These are phyloP conservation scores for Candida mesenterica DNA, from an alignment of 1,139 yeast genomes.

Conservation along the genomic window DNA sequence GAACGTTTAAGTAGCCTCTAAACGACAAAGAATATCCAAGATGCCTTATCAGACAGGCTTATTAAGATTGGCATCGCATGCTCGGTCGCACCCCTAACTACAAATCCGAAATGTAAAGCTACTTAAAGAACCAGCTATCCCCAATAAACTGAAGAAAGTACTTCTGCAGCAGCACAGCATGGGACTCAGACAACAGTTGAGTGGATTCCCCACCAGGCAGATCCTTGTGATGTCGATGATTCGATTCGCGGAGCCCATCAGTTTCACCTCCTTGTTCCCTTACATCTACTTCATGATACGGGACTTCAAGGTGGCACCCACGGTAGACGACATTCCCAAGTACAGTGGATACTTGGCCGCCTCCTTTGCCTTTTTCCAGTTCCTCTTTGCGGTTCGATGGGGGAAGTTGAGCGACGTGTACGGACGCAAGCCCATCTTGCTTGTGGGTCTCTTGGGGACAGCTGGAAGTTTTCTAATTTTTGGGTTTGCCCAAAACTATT, in stretches of 20 bases:
- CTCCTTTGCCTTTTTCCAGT: constrained; percentile 38
- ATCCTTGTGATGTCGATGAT: constrained; percentile 32
- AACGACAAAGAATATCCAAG: too few species aligned
- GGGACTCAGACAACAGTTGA: constrained; percentile 17
- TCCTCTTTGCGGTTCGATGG: constrained; percentile 38
- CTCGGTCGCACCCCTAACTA: too few species aligned
- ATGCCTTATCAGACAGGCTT: too few species aligned
- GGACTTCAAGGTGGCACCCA: constrained; percentile 36
- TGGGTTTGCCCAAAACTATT: constrained; percentile 35
- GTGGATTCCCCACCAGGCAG: constrained; percentile 36
- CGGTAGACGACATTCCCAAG: constrained; percentile 33
- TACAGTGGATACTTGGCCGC: constrained; percentile 40
- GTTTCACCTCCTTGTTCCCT: constrained; percentile 41
- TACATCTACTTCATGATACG: constrained; percentile 41
- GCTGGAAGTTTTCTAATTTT: constrained; percentile 27
- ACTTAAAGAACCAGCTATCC: too few species aligned
- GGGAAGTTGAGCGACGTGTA: constrained; percentile 32
- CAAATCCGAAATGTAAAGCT: too few species aligned
- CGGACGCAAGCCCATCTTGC: constrained; percentile 34
- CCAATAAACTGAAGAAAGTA: too few species aligned
- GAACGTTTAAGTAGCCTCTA: too few species aligned
- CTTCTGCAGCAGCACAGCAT: too few species aligned
- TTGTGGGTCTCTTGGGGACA: constrained; percentile 34
- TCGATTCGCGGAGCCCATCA: constrained; percentile 38
- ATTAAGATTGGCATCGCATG: too few species aligned